Evolutionary conservation across 345 rosid species (phyloP).

Genomic region (Aegle marmelos): DNA sequence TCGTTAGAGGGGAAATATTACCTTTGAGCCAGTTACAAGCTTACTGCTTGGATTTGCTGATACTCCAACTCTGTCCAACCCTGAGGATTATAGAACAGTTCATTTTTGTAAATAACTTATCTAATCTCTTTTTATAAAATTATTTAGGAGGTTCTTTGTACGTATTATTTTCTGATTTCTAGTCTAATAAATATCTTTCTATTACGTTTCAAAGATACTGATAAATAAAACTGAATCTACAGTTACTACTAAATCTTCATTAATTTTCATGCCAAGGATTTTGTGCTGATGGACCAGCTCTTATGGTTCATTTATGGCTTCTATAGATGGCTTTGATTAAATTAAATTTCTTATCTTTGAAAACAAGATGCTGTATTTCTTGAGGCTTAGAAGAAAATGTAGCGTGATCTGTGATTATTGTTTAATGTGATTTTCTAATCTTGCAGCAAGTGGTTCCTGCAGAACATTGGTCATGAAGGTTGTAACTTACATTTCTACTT

Average conservation of each 20-base stretch:
- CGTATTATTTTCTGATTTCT: neutral
- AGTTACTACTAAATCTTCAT: neutral
- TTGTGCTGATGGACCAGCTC: neutral
- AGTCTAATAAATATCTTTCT: neutral
- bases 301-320: neutral
- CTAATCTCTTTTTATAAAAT: neutral
- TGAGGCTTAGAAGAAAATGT: neutral
- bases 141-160: neutral
- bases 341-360: neutral
- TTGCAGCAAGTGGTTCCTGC: conserved; percentile 93
- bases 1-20: neutral
- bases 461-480: conserved; percentile 96
- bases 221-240: neutral
- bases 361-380: neutral
- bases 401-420: conserved; percentile 12
- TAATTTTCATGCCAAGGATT: neutral
- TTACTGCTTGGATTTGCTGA: neutral
- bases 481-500: conserved; percentile 12
- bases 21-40: neutral
- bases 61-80: neutral
- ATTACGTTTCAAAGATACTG: neutral
- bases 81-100: neutral
- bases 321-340: neutral
- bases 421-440: conserved; percentile 16
- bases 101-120: neutral